A percentile compares a stretch with the other conserved stretches of the same genome.
These are phyloP conservation scores for Fonsecaea pugnacius DNA, from an alignment of 2,329 filamentous ascomycete genomes.

Conservation along the genomic window DNA sequence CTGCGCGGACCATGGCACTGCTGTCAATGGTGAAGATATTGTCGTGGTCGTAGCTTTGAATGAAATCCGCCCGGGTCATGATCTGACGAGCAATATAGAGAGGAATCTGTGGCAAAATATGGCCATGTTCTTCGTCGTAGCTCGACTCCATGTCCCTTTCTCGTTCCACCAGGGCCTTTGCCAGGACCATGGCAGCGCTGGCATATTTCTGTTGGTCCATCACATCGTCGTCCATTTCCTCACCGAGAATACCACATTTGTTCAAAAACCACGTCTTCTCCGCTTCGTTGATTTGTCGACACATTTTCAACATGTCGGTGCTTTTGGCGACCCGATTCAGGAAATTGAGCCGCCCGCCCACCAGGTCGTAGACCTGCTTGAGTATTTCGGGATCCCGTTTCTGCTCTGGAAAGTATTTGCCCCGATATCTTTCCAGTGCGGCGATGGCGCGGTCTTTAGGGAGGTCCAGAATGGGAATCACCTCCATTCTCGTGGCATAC, in stretches of 20 bases:
- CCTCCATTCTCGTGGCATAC: conserved; percentile 91
- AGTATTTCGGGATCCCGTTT: conserved; percentile 60
- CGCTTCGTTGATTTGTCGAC: conserved; percentile 70
- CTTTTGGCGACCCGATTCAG: conserved; percentile 89
- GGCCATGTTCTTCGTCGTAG: conserved; percentile 69
- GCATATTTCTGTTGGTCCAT: conserved; percentile 98
- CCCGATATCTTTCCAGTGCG: conserved; percentile 79
- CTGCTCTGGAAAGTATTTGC: conserved; percentile 72
- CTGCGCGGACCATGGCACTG: conserved; percentile 82
- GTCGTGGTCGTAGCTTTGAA: conserved; percentile 86
- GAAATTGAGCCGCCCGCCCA: conserved; percentile 87
- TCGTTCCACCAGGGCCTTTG: conserved; percentile 84
- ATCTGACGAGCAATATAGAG: conserved; percentile 85
- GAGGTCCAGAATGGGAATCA: conserved; percentile 82
- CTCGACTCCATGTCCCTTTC: conserved; percentile 69
- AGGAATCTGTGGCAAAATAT: conserved; percentile 77
- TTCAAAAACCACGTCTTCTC: conserved; percentile 82
- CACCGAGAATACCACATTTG: conserved; percentile 76
- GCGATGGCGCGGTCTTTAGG: conserved; percentile 75
- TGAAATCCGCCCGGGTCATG: conserved; percentile 96
- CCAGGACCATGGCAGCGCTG: conserved; percentile 90
- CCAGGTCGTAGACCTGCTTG: conserved; percentile 78
- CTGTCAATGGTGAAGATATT: conserved; percentile 96
- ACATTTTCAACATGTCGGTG: conserved; percentile 76
- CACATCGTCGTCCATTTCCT: conserved; percentile 90